Base-by-base conservation (phyloP, 1,284 basidiomycete species). In the Ustilago bromivora region DNA sequence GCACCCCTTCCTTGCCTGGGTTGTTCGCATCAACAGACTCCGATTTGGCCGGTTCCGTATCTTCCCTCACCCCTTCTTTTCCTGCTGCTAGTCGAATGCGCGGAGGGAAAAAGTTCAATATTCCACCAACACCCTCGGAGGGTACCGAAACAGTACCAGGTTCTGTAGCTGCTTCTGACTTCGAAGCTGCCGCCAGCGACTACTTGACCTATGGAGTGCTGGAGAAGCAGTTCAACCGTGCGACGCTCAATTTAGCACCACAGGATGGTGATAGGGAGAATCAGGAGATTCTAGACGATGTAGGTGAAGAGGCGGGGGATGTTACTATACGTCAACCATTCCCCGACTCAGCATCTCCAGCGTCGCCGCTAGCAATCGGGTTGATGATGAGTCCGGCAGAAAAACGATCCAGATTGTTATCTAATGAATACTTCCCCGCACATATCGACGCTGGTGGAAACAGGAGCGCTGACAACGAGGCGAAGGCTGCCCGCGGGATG, bases 121-220 rank as follows among this genome's bases (percentile, higher is more conserved):
- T 51, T 28, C 35, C 60, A 8, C 51, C 70, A 38, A 73, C 75
- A 4, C 75, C 75, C 0, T 77, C 75, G 1, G 75, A 77, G 46
- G 75, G 75, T 13, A 77, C 70, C 4, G 75, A 77, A 47, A 77
- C 75, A 3, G 67, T 77, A 19, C 75, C 75, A 9, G 75, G 75
- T 19, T 69, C 66, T n/a, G 70, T 77, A 4, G 64, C 70, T 6
- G 66, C 58, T 1, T 71, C 69, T 61, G 70, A 77, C 19, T 47
- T 77, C 23, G 75, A 77, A 23, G 15, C 28, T 17, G 71, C 68
- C n/a, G 35, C 56, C 5, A 65, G 65, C 9, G 71, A 75, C 53
- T 78, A 75, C 34, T 43, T 78, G 28, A 35, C 60, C 31, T 77
- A 77, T 34, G 75, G 70, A 6, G 47, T 77, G 0, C 53, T 61